These are phyloP conservation scores for cucumber (Cucumis sativus) DNA, from an alignment of 306 rosid species.

Conservation along the genomic window DNA sequence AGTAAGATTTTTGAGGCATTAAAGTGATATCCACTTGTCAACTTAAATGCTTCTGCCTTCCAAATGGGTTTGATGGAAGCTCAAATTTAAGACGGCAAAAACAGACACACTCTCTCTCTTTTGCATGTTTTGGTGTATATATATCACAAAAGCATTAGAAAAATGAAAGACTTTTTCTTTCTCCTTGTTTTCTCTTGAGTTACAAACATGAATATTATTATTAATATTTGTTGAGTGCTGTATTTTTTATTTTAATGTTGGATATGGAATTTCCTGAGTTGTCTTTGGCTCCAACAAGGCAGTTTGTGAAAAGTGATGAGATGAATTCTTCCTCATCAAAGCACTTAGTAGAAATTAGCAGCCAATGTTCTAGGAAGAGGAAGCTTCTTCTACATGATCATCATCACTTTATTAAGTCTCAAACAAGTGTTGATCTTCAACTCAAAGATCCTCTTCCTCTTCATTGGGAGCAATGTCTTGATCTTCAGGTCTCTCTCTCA, in stretches of 20 bases:
- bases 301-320: background rate
- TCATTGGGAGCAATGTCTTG: conserved; percentile 50
- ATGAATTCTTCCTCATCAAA: conserved; percentile 4
- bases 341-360: conserved; percentile 1
- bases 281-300: conserved; percentile 23
- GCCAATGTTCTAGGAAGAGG: conserved; percentile 15
- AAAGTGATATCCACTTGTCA: conserved; percentile 31
- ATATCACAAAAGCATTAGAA: background rate
- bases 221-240: no score
- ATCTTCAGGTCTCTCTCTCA: conserved; percentile 23
- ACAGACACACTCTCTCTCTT: background rate
- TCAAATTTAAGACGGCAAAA: conserved; percentile 11
- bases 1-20: conserved; percentile 24
- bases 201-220: no score
- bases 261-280: conserved; percentile 25
- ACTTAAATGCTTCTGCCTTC: conserved; percentile 24
- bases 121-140: conserved; percentile 6
- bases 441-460: conserved; percentile 29
- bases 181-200: background rate
- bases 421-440: conserved; percentile 28
- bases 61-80: conserved; percentile 4
- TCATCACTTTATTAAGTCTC: conserved; percentile 3
- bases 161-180: background rate
- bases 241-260: background rate
- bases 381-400: conserved; percentile 17